A percentile compares a stretch with the other conserved stretches of the same genome.
phyloP scores from a whole-genome alignment of 352 stramenopile species.

The Phytopythium sindhum region DNA sequence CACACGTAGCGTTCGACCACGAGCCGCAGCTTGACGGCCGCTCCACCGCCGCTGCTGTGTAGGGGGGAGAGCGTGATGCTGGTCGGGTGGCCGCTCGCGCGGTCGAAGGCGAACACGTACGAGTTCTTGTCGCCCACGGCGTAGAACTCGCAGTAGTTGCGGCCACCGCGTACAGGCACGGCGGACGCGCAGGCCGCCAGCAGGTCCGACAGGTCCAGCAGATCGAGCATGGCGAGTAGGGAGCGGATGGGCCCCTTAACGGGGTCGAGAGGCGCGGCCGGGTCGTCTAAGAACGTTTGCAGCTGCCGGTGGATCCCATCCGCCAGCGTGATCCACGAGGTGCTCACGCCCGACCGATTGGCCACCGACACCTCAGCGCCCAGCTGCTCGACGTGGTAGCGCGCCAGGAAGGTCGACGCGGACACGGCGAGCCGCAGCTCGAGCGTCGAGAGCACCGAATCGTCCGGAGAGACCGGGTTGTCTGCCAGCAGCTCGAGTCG shows the following conservation, averaged over 20 bases:
- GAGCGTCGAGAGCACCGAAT: constrained; percentile 10
- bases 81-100: constrained; percentile 22
- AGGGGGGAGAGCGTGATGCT: constrained; percentile 30
- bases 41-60: not conserved
- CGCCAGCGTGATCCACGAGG: constrained; percentile 43
- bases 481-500: constrained; percentile 27
- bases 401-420: constrained; percentile 32
- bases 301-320: constrained; percentile 39
- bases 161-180: constrained; percentile 1
- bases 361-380: constrained; percentile 41
- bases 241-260: constrained; percentile 28
- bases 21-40: constrained; percentile 11
- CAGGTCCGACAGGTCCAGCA: constrained; percentile 46
- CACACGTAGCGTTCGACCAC: constrained; percentile 41
- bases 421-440: constrained; percentile 31
- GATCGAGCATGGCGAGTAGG: constrained; percentile 40
- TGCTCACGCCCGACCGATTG: constrained; percentile 31
- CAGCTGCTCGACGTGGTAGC: constrained; percentile 36
- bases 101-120: constrained; percentile 52
- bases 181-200: constrained; percentile 21
- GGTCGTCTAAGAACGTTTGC: constrained; percentile 21
- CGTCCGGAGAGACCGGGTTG: not conserved
- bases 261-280: not conserved
- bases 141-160: constrained; percentile 7
- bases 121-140: constrained; percentile 33